Base-by-base conservation (phyloP, 768 basidiomycete species). In the Russula sp. region DNA sequence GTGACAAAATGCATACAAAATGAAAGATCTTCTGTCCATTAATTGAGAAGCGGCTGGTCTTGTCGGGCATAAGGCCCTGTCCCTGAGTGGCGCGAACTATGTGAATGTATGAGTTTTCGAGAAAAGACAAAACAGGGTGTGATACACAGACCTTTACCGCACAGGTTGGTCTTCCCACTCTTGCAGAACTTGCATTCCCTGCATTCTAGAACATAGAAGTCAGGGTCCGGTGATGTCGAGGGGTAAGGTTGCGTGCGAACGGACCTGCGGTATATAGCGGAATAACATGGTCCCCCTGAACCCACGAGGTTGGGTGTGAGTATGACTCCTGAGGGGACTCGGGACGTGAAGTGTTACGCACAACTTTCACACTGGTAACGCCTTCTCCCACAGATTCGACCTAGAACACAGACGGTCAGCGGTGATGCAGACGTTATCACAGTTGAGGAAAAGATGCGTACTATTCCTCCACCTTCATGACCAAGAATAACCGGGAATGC, bases 171-270 rank as follows among this genome's bases (percentile, higher is more conserved):
- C 82, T 98, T 98, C 59, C 92, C 92, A 65, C 90, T 92, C 77
- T 89, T 96, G 83, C 97, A 99, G 80, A 98, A 98, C 76, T 98
- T 98, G 80, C 97, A 99, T 78, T 99, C 89, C 42, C 84, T 84
- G 73, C 94, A 97, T 76, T 97, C 94, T 73, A 59, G 14, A 42
- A 28, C 26, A 59, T 54, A 64, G 50, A 62, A 51, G 53, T 64
- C 24, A 24, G 26, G 53, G 40, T 26, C 46, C 30, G 20, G 38
- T 13, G 32, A 44, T 13, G 62, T 18, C 32, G n/a, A 18, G 14
- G 16, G 24, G 32, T 26, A n/a, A 8, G 2, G 52, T 53, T 18
- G 26, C 20, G 52, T 22, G 30, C 24, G 38, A 2, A 36, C 66
- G 40, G 26, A 89, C 94, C 94, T 51, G 94, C 94, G 34, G 94